phyloP scores from a whole-genome alignment of 148 eudicot species.

The Rhododendron kiyosumense region DNA sequence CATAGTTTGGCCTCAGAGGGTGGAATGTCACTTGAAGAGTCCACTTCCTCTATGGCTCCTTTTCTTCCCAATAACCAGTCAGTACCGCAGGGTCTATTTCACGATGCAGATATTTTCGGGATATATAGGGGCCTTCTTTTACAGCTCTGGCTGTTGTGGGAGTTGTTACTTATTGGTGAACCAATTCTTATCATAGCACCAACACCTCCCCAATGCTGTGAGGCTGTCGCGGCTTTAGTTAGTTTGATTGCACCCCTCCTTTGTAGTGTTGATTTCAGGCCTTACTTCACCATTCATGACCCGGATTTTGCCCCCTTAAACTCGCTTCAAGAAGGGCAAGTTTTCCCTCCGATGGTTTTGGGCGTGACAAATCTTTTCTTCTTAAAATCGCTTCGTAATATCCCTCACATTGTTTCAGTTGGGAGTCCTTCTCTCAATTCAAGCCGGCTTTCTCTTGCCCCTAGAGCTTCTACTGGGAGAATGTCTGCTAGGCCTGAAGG shows the following conservation, averaged over 20 bases:
- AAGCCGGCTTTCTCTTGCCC: constrained; percentile 39
- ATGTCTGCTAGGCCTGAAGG: constrained; percentile 47
- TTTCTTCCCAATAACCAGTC: constrained; percentile 77
- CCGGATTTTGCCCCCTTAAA: constrained; percentile 71
- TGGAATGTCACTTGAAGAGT: constrained; percentile 51
- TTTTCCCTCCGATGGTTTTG: constrained; percentile 80
- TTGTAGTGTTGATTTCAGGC: constrained; percentile 90
- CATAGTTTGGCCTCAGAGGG: constrained; percentile 70
- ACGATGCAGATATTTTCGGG: constrained; percentile 92
- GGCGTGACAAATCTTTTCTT: constrained; percentile 95
- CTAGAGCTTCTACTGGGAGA: constrained; percentile 48
- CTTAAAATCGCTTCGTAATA: constrained; percentile 75
- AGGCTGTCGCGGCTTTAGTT: constrained; percentile 92
- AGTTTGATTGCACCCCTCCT: constrained; percentile 89
- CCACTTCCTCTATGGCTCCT: constrained; percentile 58
- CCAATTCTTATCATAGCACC: constrained; percentile 94
- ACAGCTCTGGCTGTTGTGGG: constrained; percentile 97
- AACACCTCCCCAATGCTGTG: constrained; percentile 93
- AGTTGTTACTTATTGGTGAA: constrained; percentile 83
- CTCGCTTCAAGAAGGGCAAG: constrained; percentile 60
- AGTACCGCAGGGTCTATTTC: constrained; percentile 83
- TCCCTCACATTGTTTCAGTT: constrained; percentile 84
- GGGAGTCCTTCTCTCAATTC: constrained; percentile 70
- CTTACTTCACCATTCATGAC: constrained; percentile 96
- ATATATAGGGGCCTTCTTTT: constrained; percentile 72